Base-by-base conservation (phyloP, 1,284 basidiomycete genomes). In the Phellinidium pouzarii region DNA sequence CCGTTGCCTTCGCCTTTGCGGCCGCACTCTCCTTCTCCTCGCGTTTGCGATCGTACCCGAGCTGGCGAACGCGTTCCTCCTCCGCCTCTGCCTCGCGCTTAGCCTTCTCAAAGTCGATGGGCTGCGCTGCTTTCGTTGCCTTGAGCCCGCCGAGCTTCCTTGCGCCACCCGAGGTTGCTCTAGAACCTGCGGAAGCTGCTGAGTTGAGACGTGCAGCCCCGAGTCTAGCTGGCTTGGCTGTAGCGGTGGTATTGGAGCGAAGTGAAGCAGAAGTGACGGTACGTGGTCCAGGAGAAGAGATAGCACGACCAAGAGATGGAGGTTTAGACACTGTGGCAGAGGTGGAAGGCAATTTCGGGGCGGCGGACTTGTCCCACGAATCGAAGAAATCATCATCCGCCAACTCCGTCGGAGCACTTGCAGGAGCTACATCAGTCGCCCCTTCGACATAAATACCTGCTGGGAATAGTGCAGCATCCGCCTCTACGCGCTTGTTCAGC, bases 331-430 rank as follows among this genome's bases (percentile, higher is more conserved):
- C 72, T 7, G 78, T 77, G 19, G 78, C 68, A 4, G 80, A 66
- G 1, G 76, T 63, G 8, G 78, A 70, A 2, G 78, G 59, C 58
- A 65, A 58, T 45, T 79, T 84, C 4, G 79, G 77, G 1, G 77
- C 72, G 9, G 77, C 69, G 1, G 90, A 85, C 65, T 94, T 94
- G 60, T 95, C 93, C 93, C 94, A 98, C 29, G 90, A 87, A 50
- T 91, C 85, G 71, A 98, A 98, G 68, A 98, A 99, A 68, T 98
- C 94, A 48, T 92, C 91, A 12, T 89, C 88, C 2, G 77, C 82
- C 8, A 71, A 73, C 41, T 75, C 66, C 0, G 71, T 64, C 19
- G 63, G 62, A 19, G 69, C 63, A 4, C 68, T 60, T 3, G 70
- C 59, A 19, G 71, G 59, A 2, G 70, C 53, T 1, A 75, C 62